These are phyloP conservation scores for Allium cepa DNA, from an alignment of 106 monocot species.

Conservation along the genomic window DNA sequence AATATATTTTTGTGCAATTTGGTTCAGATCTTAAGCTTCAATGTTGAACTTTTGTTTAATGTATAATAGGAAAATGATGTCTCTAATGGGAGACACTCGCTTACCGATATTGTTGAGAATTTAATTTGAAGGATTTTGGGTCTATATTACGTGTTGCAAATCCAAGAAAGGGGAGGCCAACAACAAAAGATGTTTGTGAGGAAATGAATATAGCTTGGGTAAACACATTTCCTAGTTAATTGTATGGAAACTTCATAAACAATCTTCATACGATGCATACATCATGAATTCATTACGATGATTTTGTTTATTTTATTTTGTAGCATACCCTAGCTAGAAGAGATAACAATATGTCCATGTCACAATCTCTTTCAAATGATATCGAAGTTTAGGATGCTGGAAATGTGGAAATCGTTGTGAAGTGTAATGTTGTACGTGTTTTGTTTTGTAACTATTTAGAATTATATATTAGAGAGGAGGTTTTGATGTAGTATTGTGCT, in stretches of 20 bases:
- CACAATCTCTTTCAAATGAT: neutral
- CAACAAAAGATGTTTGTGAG: constrained; percentile 23
- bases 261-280: neutral
- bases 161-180: constrained; percentile 32
- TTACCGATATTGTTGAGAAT: constrained; percentile 25
- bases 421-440: too few species aligned
- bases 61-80: constrained; percentile 28
- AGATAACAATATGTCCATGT: neutral
- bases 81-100: constrained; percentile 9
- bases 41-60: neutral
- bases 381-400: too few species aligned
- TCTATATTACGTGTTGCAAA: constrained; percentile 34
- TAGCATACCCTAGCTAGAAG: neutral
- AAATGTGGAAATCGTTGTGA: too few species aligned
- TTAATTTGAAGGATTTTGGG: constrained; percentile 21
- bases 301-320: too few species aligned
- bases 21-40: neutral
- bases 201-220: constrained; percentile 22
- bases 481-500: too few species aligned
- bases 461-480: too few species aligned
- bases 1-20: neutral
- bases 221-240: constrained; percentile 16
- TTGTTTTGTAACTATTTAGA: too few species aligned
- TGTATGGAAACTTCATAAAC: neutral
- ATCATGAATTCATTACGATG: neutral